Evolutionary conservation across 805 yeast genomes (phyloP), one percentile per base, ranked within the genome.

Genomic region (Sugiyamaella americana): DNA sequence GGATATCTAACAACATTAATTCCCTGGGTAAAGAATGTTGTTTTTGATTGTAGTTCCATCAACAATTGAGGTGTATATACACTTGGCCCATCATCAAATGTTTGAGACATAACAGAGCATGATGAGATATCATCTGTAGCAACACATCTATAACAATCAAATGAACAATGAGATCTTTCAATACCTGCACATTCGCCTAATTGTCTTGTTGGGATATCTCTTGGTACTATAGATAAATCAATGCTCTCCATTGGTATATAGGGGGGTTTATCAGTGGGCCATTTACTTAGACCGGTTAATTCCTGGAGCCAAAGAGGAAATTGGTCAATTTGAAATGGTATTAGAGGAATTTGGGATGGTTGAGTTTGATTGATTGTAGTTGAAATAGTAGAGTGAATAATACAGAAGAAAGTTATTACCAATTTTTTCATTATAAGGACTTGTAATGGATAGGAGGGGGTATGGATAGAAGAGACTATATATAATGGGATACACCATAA

Each of bases 61-160:
- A 88, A 62, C 24, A 91, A 71, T 38, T 70, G 70, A 3, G 75
- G 67, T 0, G 97, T 89, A 20, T 77, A 73, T 0, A 78, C 78
- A 0, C 88, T 75, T 1, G 98, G 98, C 0, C 98, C 98, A 62
- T 91, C 98, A 63, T 91, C 98, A 64, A 91, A 91, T 0, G 95
- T 82, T 65, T 91, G 98, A 0, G 89, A 78, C 30, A 91, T 68
- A 41, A 70, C 67, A 2, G 81, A 76, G 62, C 97, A 89, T 0
- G 91, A 76, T 56, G 69, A 74, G 3, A 84, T 79, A 59, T 89
- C 98, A 63, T 84, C 93, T 34, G 67, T 73, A 21, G 80, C 77
- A 23, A 80, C 78, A 66, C 96, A 89, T 53, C 81, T 78, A 62
- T 72, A 75, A 61, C 97, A 89, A 62, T 88, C 96, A 66, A 86